phyloP scores from a whole-genome alignment of 176 grass and related monocot species.

The Areca catechu region DNA sequence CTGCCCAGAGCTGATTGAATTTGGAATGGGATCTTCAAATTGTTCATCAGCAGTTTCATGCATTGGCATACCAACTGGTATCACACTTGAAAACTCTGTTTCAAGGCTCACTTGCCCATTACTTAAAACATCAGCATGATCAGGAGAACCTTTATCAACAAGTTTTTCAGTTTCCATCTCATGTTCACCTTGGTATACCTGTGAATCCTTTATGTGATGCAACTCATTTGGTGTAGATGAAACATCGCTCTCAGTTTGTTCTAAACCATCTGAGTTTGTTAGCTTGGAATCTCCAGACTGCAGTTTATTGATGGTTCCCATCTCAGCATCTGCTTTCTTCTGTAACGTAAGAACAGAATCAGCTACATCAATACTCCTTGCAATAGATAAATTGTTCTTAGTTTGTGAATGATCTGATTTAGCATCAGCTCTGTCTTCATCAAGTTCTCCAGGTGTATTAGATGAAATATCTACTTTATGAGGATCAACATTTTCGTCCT shows the following conservation, averaged over 20 bases:
- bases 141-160: slow-evolving; percentile 32
- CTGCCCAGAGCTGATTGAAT: slow-evolving; percentile 22
- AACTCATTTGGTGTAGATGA: slow-evolving; percentile 22
- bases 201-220: slow-evolving; percentile 26
- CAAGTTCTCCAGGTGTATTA: slow-evolving; percentile 17
- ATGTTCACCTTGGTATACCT: slow-evolving; percentile 22
- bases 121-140: slow-evolving; percentile 16
- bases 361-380: slow-evolving; percentile 10
- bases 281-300: slow-evolving; percentile 19
- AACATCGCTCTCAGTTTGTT: slow-evolving; percentile 18
- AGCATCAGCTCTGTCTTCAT: slow-evolving; percentile 21
- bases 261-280: slow-evolving; percentile 15
- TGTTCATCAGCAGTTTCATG: slow-evolving; percentile 20
- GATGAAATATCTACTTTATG: slow-evolving; percentile 10
- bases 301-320: background rate
- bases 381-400: slow-evolving; percentile 33
- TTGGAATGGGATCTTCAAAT: slow-evolving; percentile 14
- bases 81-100: slow-evolving; percentile 6
- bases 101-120: slow-evolving; percentile 30
- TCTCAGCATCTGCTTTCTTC: slow-evolving; percentile 30
- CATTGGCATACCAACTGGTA: slow-evolving; percentile 15
- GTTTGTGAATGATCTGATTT: slow-evolving; percentile 21
- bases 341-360: slow-evolving; percentile 13
- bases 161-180: slow-evolving; percentile 18
- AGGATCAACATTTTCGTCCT: slow-evolving; percentile 6